phyloP scores from a whole-genome alignment of 2,329 filamentous ascomycete species.

The Phyllosticta paracitricarpa region DNA sequence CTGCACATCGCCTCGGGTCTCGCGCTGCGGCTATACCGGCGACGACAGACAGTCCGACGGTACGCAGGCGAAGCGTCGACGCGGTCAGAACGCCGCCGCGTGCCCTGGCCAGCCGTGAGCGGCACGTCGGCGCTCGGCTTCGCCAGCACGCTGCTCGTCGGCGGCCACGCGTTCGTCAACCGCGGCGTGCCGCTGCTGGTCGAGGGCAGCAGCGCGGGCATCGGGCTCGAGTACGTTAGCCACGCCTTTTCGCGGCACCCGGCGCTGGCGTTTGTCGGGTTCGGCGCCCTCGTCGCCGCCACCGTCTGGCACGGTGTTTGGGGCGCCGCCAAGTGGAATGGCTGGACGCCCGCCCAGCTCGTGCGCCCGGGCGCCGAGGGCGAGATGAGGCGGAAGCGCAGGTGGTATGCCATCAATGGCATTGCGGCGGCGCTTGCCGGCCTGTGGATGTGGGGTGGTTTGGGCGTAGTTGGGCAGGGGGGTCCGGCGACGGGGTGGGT shows the following conservation, averaged over 20 bases:
- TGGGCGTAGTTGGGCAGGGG: slow-evolving; percentile 66
- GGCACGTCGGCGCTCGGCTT: slow-evolving; percentile 67
- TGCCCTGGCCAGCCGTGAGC: slow-evolving; percentile 61
- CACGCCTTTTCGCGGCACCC: slow-evolving; percentile 74
- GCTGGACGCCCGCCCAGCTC: slow-evolving; percentile 48
- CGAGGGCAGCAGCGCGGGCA: slow-evolving; percentile 77
- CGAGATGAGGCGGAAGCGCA: slow-evolving; percentile 48
- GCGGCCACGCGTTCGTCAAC: slow-evolving; percentile 66
- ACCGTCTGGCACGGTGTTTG: slow-evolving; percentile 72
- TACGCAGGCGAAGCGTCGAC: slow-evolving; percentile 58
- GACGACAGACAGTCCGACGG: slow-evolving; percentile 58
- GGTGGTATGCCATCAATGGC: slow-evolving; percentile 63
- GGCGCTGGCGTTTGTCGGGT: slow-evolving; percentile 56
- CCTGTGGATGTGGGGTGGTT: slow-evolving; percentile 72
- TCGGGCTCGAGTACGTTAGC: slow-evolving; percentile 72
- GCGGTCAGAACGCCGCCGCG: slow-evolving; percentile 36
- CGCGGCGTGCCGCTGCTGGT: slow-evolving; percentile 63
- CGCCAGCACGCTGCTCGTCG: slow-evolving; percentile 52
- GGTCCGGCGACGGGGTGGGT: slow-evolving; percentile 69
- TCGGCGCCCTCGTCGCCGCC: slow-evolving; percentile 54
- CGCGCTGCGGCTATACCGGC: slow-evolving; percentile 63
- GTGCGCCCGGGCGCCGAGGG: slow-evolving; percentile 39
- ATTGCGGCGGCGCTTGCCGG: slow-evolving; percentile 47
- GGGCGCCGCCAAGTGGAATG: slow-evolving; percentile 76
- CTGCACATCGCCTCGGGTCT: slow-evolving; percentile 71